phyloP scores from a whole-genome alignment of 2,329 filamentous ascomycete genomes.

The Chaetomium globosum region DNA sequence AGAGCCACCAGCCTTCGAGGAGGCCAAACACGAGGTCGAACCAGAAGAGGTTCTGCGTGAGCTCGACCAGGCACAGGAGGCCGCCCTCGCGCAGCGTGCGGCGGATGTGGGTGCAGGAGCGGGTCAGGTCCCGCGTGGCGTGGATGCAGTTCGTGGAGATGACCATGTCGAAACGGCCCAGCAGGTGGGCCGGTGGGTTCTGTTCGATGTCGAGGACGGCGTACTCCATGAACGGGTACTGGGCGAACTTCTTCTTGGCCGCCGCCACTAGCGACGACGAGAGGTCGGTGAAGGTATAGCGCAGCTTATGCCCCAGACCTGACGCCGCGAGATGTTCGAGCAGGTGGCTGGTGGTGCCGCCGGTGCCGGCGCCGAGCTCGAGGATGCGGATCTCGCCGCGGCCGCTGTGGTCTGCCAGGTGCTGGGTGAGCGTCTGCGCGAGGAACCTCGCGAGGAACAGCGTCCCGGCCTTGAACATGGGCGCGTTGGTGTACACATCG shows the following conservation, averaged over 20 bases:
- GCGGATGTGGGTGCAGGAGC: slow-evolving; percentile 36
- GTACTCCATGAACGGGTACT: slow-evolving; percentile 39
- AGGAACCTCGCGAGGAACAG: slow-evolving; percentile 39
- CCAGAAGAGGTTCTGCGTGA: slow-evolving; percentile 40
- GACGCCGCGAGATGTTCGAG: slow-evolving; percentile 37
- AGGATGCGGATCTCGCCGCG: slow-evolving; percentile 1
- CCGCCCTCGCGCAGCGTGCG: slow-evolving; percentile 41
- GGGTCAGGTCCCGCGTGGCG: slow-evolving; percentile 38
- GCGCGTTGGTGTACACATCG: slow-evolving; percentile 39
- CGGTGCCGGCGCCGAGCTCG: slow-evolving; percentile 42
- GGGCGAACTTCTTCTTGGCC: slow-evolving; percentile 37
- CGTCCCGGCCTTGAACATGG: slow-evolving; percentile 40
- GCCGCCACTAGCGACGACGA: slow-evolving; percentile 40
- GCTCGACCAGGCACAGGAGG: slow-evolving; percentile 43
- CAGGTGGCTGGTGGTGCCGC: slow-evolving; percentile 42
- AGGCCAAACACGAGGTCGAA: slow-evolving; percentile 45
- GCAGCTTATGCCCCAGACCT: slow-evolving; percentile 35
- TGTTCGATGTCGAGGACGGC: slow-evolving; percentile 40
- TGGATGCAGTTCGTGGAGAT: slow-evolving; percentile 43
- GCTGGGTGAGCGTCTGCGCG: slow-evolving; percentile 24
- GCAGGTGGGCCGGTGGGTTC: slow-evolving; percentile 33
- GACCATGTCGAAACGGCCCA: slow-evolving; percentile 40
- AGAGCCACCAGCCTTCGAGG: slow-evolving; percentile 47
- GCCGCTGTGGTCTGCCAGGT: background rate
- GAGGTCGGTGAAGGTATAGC: slow-evolving; percentile 49